Base-by-base conservation (phyloP, 2,329 filamentous ascomycete genomes). In the Colletotrichum chlorophyti region DNA sequence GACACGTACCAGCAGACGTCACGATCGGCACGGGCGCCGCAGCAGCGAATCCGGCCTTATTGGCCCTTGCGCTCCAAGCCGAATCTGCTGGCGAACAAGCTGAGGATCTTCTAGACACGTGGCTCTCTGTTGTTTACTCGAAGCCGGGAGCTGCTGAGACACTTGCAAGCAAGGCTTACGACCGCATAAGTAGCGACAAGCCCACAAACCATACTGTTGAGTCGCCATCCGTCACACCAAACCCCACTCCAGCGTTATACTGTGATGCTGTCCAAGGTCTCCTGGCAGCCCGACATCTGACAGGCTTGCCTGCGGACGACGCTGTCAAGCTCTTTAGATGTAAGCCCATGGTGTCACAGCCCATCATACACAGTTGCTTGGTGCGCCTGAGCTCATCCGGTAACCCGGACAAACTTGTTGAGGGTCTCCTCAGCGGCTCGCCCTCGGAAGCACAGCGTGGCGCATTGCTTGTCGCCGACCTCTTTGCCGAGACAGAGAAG, bases 81-180 rank as follows among this genome's bases (percentile, higher is more conserved):
- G 14, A 23, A 12, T 10, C 43, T n/a, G 2, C 8, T n/a, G 53
- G 38, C 3, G 12, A 45, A 5, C 32, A 10, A 4, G 53, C 38
- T 6, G 47, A 57, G n/a, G 31, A 57, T 1, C n/a, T 57, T 2
- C 11, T 57, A 2, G 47, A 57, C 32, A n/a, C 15, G 10, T 57
- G 53, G 38, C 32, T 57, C 1, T 38, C 12, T 3, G 5, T 19
- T 5, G 9, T 14, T 26, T 11, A 11, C 23, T 12, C 37, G 1
- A 5, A 42, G 7, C 6, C 29, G 14, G 19, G 5, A 6, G 10
- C 11, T 12, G n/a, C 26, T 26, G n/a, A 26, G 7, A 14, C 11
- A 3, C 29, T 52, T 3, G 15, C 15, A 5, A 38, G 34, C 5
- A 17, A 19, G 6, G 38, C 49, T n/a, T 37, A 37, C 4, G 15